Conservation (phyloP, 2,329 filamentous ascomycete species). For the Hypomyces perniciosus region DNA sequence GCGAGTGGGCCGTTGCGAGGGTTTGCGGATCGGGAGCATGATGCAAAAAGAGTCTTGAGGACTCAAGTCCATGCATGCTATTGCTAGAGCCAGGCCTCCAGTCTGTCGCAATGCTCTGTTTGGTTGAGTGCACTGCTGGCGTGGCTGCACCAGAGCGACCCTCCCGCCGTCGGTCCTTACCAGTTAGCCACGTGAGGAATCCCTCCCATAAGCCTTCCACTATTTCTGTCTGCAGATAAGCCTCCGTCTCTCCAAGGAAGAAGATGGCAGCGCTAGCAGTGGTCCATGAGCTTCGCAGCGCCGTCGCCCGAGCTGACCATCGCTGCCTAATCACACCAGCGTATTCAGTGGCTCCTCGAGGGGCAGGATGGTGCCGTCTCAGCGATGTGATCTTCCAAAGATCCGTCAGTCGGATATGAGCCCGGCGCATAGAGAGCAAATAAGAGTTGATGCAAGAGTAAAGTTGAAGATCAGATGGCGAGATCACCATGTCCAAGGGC, state of each 20-base stretch:
- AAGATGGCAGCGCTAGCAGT: conserved; percentile 83
- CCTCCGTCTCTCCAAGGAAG: conserved; percentile 79
- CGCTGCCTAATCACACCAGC: conserved; percentile 58
- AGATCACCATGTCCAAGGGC: conserved; percentile 83
- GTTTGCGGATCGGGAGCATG: conserved; percentile 71
- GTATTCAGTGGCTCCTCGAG: conserved; percentile 54
- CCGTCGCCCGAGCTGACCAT: conserved; percentile 54
- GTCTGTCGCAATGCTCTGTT: neutral
- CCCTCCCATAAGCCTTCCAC: conserved; percentile 75
- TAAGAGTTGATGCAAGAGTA: conserved; percentile 88
- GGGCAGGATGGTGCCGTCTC: conserved; percentile 69
- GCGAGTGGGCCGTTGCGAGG: conserved; percentile 70
- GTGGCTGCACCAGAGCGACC: conserved; percentile 20
- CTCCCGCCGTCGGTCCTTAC: conserved; percentile 30
- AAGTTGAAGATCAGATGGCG: conserved; percentile 64
- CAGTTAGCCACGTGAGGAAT: conserved; percentile 68
- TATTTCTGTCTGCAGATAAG: conserved; percentile 85
- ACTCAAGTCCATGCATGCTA: neutral
- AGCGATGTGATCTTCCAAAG: conserved; percentile 82
- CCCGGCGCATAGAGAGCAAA: conserved; percentile 75
- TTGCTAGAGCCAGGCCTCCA: conserved; percentile 8
- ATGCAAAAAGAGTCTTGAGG: neutral
- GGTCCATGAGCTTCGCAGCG: conserved; percentile 82
- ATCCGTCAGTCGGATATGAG: conserved; percentile 76
- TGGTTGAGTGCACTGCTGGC: conserved; percentile 13